A percentile compares a stretch with the other conserved stretches of the same genome.
Evolutionary conservation across 2,329 filamentous ascomycete genomes (phyloP).

Genomic region (Beauveria varroae): DNA sequence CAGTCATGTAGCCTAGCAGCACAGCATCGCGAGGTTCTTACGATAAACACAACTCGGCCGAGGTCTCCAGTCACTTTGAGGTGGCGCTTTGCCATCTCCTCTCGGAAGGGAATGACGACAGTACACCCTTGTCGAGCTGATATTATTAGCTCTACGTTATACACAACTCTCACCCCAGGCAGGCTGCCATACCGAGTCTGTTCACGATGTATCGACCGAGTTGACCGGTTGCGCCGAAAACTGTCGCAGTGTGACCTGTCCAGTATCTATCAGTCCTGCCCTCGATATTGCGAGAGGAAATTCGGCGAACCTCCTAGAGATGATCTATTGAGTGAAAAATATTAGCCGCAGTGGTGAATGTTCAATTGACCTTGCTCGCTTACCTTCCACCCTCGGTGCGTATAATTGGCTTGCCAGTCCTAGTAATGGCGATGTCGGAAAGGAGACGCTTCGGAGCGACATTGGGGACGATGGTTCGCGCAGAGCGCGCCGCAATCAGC

Average conservation of each 20-base stretch:
- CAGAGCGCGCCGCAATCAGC: constrained; percentile 48
- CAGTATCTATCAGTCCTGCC: constrained; percentile 20
- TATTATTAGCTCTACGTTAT: constrained; percentile 16
- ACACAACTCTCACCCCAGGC: not conserved
- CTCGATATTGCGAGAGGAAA: constrained; percentile 8
- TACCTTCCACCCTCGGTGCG: constrained; percentile 85
- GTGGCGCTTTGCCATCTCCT: constrained; percentile 97
- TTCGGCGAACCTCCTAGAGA: constrained; percentile 68
- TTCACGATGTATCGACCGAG: constrained; percentile 97
- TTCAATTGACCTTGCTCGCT: constrained; percentile 28
- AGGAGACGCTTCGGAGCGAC: constrained; percentile 45
- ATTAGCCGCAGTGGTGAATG: constrained; percentile 19
- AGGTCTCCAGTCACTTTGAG: constrained; percentile 94
- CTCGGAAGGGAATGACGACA: constrained; percentile 85
- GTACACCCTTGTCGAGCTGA: constrained; percentile 87
- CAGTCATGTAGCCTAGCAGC: not conserved
- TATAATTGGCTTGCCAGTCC: constrained; percentile 93
- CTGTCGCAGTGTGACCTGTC: constrained; percentile 86
- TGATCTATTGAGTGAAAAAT: constrained; percentile 48
- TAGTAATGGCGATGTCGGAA: constrained; percentile 85
- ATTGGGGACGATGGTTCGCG: constrained; percentile 38
- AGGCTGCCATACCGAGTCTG: constrained; percentile 57
- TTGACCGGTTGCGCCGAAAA: constrained; percentile 95
- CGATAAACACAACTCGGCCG: constrained; percentile 79
- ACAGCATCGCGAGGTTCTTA: constrained; percentile 31